Base-by-base conservation (phyloP, 106 monocot species). In the Narthecium ossifragum region DNA sequence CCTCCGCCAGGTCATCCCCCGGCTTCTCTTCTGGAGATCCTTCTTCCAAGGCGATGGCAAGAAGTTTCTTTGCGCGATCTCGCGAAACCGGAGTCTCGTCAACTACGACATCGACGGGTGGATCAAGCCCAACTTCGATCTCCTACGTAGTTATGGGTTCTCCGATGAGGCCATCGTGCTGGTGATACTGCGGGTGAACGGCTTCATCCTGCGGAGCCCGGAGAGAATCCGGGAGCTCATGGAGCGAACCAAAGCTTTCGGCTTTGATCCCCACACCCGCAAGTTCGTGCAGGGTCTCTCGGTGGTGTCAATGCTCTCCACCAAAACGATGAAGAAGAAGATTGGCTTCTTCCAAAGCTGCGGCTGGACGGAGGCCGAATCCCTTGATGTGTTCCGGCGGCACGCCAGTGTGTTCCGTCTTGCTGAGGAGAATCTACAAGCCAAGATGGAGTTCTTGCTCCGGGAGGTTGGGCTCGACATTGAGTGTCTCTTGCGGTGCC, bases 361-460 rank as follows among this genome's bases (percentile, higher is more conserved):
- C 20, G 73, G 73, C 11, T 73, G 61, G 67, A 68, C 78, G 12
- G 31, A 63, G 36, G 67, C 58, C 1, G 73, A 78, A n/a, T 4
- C 66, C 0, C 28, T 28, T 0, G 30, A n/a, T 5, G 64, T 54
- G 10, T 62, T 78, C 46, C 53, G 9, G 38, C 61, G 57, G 34
- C 27, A 40, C 17, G n/a, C 78, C 2, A 29, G 28, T 4, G 17
- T 56, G 15, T 12, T 78, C 1, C 7, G 11, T 4, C 27, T 62
- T 11, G 29, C 62, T 4, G 78, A 53, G 34, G 57, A 68, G 45
- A 53, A 57, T 8, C 12, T 78, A 9, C 25, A 41, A 29, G n/a
- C 24, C 23, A 48, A 55, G 43, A 57, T 78, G 73, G 63, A 63
- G 8, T 78, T 73, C 33, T 45, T 78, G 47, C 28, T 53, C 9